These are phyloP conservation scores for Penicillium simplicissimum DNA, from an alignment of 495 filamentous ascomycete genomes.

Conservation along the genomic window DNA sequence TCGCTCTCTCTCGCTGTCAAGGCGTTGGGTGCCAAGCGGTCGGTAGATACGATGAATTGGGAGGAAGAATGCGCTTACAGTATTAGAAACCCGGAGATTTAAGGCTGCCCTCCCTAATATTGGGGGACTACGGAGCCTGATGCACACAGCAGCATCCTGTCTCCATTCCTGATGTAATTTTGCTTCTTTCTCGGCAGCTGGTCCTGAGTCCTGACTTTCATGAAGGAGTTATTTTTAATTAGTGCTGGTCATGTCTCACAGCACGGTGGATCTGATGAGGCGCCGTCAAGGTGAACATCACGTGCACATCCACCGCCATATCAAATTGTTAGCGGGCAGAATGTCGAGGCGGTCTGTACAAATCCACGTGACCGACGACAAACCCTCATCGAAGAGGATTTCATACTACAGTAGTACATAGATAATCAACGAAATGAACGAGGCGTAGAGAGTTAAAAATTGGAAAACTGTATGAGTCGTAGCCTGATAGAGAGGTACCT, in stretches of 20 bases:
- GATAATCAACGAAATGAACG: background rate
- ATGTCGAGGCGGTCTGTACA: background rate
- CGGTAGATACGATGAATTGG: conserved; percentile 20
- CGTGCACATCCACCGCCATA: conserved; percentile 12
- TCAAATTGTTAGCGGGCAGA: conserved; percentile 2
- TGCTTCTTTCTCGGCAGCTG: background rate
- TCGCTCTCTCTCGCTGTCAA: background rate
- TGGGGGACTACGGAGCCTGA: conserved; percentile 1
- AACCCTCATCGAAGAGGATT: background rate
- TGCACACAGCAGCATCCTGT: conserved; percentile 8
- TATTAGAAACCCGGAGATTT: conserved; percentile 19
- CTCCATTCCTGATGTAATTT: conserved; percentile 5
- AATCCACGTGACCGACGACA: conserved; percentile 10
- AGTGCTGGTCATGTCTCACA: conserved; percentile 28
- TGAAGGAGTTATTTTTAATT: conserved; percentile 28
- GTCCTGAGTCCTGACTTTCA: background rate
- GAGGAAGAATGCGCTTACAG: conserved; percentile 20
- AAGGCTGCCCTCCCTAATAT: conserved; percentile 4
- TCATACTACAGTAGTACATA: background rate
- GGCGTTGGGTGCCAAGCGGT: conserved; percentile 7
- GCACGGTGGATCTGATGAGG: conserved; percentile 14
- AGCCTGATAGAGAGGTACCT: background rate
- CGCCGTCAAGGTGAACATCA: conserved; percentile 3
- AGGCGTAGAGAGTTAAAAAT: background rate
- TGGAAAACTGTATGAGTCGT: background rate